Evolutionary conservation across 495 filamentous ascomycete species (phyloP).

Genomic region (Penicillium nucicola): DNA sequence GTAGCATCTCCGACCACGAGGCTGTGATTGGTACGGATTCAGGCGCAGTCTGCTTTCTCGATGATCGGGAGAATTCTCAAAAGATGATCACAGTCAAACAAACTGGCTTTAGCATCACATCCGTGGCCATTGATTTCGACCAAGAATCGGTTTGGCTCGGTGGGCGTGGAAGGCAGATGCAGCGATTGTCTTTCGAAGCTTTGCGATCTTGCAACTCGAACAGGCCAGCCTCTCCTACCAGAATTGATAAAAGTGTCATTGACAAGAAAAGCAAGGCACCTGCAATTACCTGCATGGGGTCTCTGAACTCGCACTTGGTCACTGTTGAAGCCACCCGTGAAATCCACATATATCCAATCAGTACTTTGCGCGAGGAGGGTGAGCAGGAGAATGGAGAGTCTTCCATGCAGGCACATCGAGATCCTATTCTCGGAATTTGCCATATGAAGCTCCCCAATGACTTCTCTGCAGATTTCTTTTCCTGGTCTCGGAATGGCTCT

Average conservation of each 20-base stretch:
- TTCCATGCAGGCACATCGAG: conserved; percentile 65
- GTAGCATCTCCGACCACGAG: conserved; percentile 62
- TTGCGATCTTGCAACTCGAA: conserved; percentile 23
- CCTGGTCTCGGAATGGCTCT: conserved; percentile 75
- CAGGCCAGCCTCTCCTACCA: conserved; percentile 25
- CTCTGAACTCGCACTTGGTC: conserved; percentile 63
- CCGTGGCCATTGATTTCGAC: conserved; percentile 55
- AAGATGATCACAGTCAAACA: conserved; percentile 49
- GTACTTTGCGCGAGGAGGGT: conserved; percentile 27
- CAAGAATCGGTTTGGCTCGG: conserved; percentile 52
- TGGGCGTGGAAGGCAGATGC: conserved; percentile 44
- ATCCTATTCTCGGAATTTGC: conserved; percentile 73
- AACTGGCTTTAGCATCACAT: conserved; percentile 38
- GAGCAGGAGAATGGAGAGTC: conserved; percentile 30
- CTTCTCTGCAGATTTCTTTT: conserved; percentile 70
- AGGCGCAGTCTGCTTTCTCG: conserved; percentile 56
- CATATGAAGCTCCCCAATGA: conserved; percentile 54
- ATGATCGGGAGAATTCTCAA: conserved; percentile 69
- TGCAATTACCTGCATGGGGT: conserved; percentile 63
- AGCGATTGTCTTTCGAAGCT: conserved; percentile 36
- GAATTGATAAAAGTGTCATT: conserved; percentile 14
- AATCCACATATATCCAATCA: conserved; percentile 59
- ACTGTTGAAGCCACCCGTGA: conserved; percentile 71
- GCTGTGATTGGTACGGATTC: conserved; percentile 48
- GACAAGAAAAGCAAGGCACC: conserved; percentile 30